Evolutionary conservation across 2,329 filamentous ascomycete species (phyloP).

Genomic region (Ophiostoma piceae): DNA sequence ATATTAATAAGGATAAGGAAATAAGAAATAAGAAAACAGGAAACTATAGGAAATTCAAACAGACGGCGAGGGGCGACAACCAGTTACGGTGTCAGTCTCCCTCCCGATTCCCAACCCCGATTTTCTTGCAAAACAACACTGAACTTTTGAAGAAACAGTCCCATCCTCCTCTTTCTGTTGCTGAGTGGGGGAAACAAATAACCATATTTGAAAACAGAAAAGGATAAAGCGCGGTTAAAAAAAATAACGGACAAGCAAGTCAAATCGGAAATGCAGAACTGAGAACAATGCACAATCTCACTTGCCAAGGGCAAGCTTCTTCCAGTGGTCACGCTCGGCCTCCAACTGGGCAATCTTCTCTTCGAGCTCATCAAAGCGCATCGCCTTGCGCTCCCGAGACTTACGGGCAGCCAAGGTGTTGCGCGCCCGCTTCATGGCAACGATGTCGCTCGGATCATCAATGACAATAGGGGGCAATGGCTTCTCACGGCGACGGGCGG

Average conservation of each 20-base stretch:
- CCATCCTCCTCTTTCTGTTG: constrained; percentile 19
- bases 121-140: constrained; percentile 18
- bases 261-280: constrained; percentile 21
- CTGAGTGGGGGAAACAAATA: constrained; percentile 8
- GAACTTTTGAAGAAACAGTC: constrained; percentile 16
- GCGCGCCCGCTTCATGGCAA: constrained; percentile 87
- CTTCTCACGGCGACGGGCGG: constrained; percentile 70
- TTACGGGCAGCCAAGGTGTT: constrained; percentile 93
- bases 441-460: constrained; percentile 64
- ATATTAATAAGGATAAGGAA: neutral
- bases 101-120: constrained; percentile 20
- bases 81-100: constrained; percentile 15
- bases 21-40: no score
- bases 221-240: constrained; percentile 1
- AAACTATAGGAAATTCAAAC: neutral
- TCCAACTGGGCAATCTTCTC: constrained; percentile 64
- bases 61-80: constrained; percentile 14
- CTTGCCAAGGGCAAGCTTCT: constrained; percentile 47
- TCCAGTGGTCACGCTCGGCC: constrained; percentile 62
- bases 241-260: constrained; percentile 13
- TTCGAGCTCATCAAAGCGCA: constrained; percentile 70
- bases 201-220: neutral
- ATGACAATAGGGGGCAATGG: constrained; percentile 72
- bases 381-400: constrained; percentile 79
- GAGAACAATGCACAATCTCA: constrained; percentile 27